These are phyloP conservation scores for Taphrina flavorubra DNA, from an alignment of 1,139 yeast species.

Conservation along the genomic window DNA sequence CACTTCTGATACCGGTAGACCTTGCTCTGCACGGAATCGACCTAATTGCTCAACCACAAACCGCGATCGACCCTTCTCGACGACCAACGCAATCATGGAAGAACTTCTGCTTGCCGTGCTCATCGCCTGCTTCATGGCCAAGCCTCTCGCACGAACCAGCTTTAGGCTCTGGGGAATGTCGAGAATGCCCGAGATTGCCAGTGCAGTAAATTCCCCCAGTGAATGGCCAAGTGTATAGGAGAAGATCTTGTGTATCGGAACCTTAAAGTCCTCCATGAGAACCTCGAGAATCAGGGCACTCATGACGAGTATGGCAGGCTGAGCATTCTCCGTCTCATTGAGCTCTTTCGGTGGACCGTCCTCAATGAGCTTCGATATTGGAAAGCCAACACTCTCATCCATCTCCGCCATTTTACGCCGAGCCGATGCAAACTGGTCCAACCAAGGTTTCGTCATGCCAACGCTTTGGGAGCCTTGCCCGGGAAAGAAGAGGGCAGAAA, in stretches of 20 bases:
- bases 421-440: conserved; percentile 46
- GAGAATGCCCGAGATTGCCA: conserved; percentile 57
- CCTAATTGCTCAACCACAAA: conserved; percentile 32
- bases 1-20: conserved; percentile 22
- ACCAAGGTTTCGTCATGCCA: conserved; percentile 51
- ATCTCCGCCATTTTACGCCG: conserved; percentile 50
- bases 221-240: conserved; percentile 62
- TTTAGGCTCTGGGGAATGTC: conserved; percentile 56
- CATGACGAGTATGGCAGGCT: conserved; percentile 64
- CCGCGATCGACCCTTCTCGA: conserved; percentile 26
- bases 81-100: conserved; percentile 41
- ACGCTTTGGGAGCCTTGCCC: conserved; percentile 56
- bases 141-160: conserved; percentile 61
- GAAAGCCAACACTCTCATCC: conserved; percentile 50
- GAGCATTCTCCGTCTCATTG: conserved; percentile 61
- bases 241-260: conserved; percentile 36
- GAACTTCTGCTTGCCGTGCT: conserved; percentile 8
- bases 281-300: conserved; percentile 55
- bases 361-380: conserved; percentile 48
- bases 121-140: conserved; percentile 55
- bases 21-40: conserved; percentile 19
- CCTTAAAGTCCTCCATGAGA: conserved; percentile 49
- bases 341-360: conserved; percentile 42
- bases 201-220: conserved; percentile 66
- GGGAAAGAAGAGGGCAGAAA: conserved; percentile 48